A percentile compares a stretch with the other conserved stretches of the same genome.
These are phyloP conservation scores for Blastobotrys apis DNA, from an alignment of 1,139 yeast species.

Conservation along the genomic window DNA sequence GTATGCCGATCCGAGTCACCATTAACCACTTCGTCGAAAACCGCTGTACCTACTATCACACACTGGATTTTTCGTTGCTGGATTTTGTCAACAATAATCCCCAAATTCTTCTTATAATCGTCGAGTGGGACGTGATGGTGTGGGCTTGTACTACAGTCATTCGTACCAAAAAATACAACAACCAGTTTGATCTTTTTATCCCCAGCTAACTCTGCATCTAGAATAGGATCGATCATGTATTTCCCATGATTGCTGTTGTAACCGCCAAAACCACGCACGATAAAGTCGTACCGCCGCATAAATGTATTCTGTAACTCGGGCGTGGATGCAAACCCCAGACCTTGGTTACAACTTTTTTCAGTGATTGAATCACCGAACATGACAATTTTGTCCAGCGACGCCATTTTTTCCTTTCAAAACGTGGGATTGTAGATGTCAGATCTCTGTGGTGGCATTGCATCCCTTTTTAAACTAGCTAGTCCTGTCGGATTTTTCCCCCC, in stretches of 20 bases:
- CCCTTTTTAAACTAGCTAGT: no score
- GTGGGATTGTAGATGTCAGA: not conserved
- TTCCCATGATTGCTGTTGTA: slow-evolving; percentile 47
- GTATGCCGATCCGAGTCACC: not conserved
- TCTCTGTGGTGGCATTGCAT: no score
- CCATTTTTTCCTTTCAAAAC: not conserved
- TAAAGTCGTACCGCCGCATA: slow-evolving; percentile 48
- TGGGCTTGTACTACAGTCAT: slow-evolving; percentile 17
- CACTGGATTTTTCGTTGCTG: slow-evolving; percentile 40
- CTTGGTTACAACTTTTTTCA: slow-evolving; percentile 40
- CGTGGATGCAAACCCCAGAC: slow-evolving; percentile 42
- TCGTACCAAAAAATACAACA: slow-evolving; percentile 22
- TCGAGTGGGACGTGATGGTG: slow-evolving; percentile 50
- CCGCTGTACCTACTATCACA: slow-evolving; percentile 62
- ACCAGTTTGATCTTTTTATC: slow-evolving; percentile 15
- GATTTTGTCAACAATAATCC: slow-evolving; percentile 36
- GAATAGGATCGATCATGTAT: slow-evolving; percentile 19
- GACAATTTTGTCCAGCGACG: slow-evolving; percentile 39
- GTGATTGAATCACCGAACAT: slow-evolving; percentile 64
- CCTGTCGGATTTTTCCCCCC: no score
- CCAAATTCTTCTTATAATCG: slow-evolving; percentile 45
- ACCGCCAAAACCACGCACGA: slow-evolving; percentile 58
- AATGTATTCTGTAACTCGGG: slow-evolving; percentile 45
- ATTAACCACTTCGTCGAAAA: slow-evolving; percentile 45
- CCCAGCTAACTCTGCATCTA: slow-evolving; percentile 17